Evolutionary conservation across 495 filamentous ascomycete genomes (phyloP), one percentile per base, ranked within the genome.

Genomic region (Xeromyces bisporus): DNA sequence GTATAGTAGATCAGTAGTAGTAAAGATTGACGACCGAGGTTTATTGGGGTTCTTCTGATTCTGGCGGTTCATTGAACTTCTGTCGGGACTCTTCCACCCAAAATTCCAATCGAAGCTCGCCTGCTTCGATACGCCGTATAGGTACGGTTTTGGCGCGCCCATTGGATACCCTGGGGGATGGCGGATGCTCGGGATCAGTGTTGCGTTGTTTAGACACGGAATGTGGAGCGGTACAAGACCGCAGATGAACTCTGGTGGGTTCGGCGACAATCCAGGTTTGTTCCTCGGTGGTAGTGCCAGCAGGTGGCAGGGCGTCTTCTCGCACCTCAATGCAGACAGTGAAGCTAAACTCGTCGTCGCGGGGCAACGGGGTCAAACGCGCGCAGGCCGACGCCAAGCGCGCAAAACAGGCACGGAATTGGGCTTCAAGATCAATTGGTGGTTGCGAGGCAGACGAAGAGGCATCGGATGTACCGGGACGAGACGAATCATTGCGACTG

Each of bases 251-350:
- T 38, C 58, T 56, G 28, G 53, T 58, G 18, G 61, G 64, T 37
- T 69, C 64, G 32, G 65, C 64, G 23, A 65, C 61, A 39, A 69
- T 58, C 65, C 65, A 69, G 11, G 56, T 56, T 30, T 60, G 56
- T 44, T 66, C 59, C 38, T 62, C 58, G 35, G 46, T 57, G 62
- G 59, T 64, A 7, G 59, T 71, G 24, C 73, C 73, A 39, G 84
- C 72, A n/a, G 85, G 89, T 13, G 77, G 69, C 23, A 74, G 62
- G 2, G 69, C 68, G 28, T 80, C 72, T 30, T 81, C 75, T 21
- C 73, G 68, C 37, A 93, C 58, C 55, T 96, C 89, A 16, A 93
- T 74, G 18, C 77, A 81, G 15, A 96, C 60, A 9, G 82, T 93
- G 44, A 82, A 96, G 11, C 78, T 79, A 52, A 85, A 91, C 37